phyloP scores from a whole-genome alignment of 2,329 filamentous ascomycete genomes.

The Penicillium sp. region DNA sequence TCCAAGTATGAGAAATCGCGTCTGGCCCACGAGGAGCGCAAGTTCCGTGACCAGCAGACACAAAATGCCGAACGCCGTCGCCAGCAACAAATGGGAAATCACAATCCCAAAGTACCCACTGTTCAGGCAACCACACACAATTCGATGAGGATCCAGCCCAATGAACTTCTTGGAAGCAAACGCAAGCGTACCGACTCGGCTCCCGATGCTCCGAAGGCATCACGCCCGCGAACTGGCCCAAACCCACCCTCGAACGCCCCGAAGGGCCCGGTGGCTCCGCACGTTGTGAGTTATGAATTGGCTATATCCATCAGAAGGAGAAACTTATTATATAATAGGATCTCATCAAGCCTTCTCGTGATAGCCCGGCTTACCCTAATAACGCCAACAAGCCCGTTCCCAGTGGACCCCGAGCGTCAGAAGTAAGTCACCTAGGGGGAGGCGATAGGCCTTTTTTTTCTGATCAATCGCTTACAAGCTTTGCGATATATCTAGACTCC shows the following conservation, averaged over 20 bases:
- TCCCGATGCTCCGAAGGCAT: slow-evolving; percentile 23
- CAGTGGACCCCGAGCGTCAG: slow-evolving; percentile 15
- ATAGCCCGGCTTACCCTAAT: slow-evolving; percentile 31
- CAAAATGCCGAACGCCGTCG: slow-evolving; percentile 39
- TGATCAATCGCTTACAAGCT: slow-evolving; percentile 10
- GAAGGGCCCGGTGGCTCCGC: slow-evolving; percentile 17
- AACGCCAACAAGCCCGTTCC: slow-evolving; percentile 18
- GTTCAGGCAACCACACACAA: slow-evolving; percentile 32
- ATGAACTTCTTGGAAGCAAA: slow-evolving; percentile 25
- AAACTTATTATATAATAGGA: too few relatives aligned
- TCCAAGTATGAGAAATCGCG: slow-evolving; percentile 36
- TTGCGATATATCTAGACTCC: slow-evolving; percentile 18
- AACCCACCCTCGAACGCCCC: slow-evolving; percentile 26
- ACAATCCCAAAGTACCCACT: slow-evolving; percentile 46
- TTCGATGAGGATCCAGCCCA: slow-evolving; percentile 13
- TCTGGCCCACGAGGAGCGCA: slow-evolving; percentile 39
- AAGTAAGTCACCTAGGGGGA: slow-evolving; percentile 6
- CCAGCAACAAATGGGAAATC: slow-evolving; percentile 43
- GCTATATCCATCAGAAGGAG: too few relatives aligned
- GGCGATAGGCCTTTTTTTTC: too few relatives aligned
- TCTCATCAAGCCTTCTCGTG: slow-evolving; percentile 42
- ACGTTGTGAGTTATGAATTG: slow-evolving; percentile 14
- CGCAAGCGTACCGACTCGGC: slow-evolving; percentile 34
- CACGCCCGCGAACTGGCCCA: slow-evolving; percentile 30
- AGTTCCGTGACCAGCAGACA: slow-evolving; percentile 34